These are phyloP conservation scores for Pichia inconspicua DNA, from an alignment of 1,139 yeast genomes.

Conservation along the genomic window DNA sequence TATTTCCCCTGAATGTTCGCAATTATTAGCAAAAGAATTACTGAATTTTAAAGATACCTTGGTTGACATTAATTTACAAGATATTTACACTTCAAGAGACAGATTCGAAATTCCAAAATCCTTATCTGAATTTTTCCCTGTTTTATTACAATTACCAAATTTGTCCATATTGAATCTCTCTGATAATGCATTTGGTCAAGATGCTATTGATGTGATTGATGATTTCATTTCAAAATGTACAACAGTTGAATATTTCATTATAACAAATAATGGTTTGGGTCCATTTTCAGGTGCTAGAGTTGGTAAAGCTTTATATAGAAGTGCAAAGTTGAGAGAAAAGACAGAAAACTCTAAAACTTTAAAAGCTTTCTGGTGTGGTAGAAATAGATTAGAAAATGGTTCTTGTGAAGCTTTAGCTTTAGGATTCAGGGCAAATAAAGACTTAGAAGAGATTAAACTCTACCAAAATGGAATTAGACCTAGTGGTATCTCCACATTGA, in stretches of 20 bases:
- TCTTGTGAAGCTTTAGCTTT: constrained; percentile 72
- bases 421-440: constrained; percentile 65
- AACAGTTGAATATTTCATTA: constrained; percentile 73
- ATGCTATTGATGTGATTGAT: constrained; percentile 86
- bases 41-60: constrained; percentile 40
- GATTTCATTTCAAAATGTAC: constrained; percentile 66
- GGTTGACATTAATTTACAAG: constrained; percentile 73
- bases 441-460: constrained; percentile 62
- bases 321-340: constrained; percentile 36
- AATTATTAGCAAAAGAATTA: constrained; percentile 58
- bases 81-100: constrained; percentile 87
- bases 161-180: constrained; percentile 73
- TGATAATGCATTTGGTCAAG: constrained; percentile 95
- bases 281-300: constrained; percentile 95
- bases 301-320: constrained; percentile 71
- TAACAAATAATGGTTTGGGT: constrained; percentile 95
- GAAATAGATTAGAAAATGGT: constrained; percentile 94
- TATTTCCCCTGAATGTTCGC: constrained; percentile 83
- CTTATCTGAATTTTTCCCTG: constrained; percentile 62
- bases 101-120: constrained; percentile 92
- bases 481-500: constrained; percentile 71
- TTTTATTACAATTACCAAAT: constrained; percentile 59
- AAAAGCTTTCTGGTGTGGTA: constrained; percentile 87
- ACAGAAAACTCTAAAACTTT: constrained; percentile 31
- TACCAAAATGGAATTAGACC: constrained; percentile 98